Evolutionary conservation across 768 basidiomycete species (phyloP), one percentile per base, ranked within the genome.

Genomic region (Amyloporia xantha): DNA sequence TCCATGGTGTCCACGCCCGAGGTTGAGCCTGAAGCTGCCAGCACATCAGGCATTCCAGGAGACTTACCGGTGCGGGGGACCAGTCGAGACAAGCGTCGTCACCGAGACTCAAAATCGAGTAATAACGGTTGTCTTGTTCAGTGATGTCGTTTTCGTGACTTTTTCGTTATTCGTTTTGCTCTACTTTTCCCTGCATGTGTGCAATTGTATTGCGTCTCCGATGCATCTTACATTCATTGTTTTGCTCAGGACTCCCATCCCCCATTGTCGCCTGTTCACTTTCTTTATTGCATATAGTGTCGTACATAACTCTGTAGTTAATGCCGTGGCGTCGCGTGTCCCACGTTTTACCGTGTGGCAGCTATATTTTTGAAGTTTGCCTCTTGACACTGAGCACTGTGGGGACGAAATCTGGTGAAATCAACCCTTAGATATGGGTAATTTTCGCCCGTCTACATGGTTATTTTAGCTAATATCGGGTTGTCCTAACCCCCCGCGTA

Each of bases 51-150:
- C 28, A 48, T 73, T 37, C 72, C 70, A 13, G 73, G 71, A 9
- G 66, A 62, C 5, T 55, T 72, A 44, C 62, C 68, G 15, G 52
- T 51, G 5, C 69, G 71, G 44, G 54, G 57, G 19, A 59, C 54
- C 23, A 62, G 62, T 49, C 66, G 54, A 15, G 50, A 67, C 52
- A 68, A 67, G 67, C 71, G 54, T 37, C 53, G 51, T 27, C 50
- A 54, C 35, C 51, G 70, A 52, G 67, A 68, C 37, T 61, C 66
- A 6, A 71, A 72, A 57, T 62, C 68, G 17, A 69, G 72, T 17
- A 62, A 61, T 33, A 65, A 68, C 27, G 74, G 73, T 50, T 78
- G 76, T 62, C 64, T 67, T 43, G 70, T 78, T 50, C 77, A 79
- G 62, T 79, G 45, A 57, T 41, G 12, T 25, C 6, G 6, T 37